Evolutionary conservation across 2,329 filamentous ascomycete genomes (phyloP), one percentile per base, ranked within the genome.

Genomic region (Pyricularia pennisetigena): DNA sequence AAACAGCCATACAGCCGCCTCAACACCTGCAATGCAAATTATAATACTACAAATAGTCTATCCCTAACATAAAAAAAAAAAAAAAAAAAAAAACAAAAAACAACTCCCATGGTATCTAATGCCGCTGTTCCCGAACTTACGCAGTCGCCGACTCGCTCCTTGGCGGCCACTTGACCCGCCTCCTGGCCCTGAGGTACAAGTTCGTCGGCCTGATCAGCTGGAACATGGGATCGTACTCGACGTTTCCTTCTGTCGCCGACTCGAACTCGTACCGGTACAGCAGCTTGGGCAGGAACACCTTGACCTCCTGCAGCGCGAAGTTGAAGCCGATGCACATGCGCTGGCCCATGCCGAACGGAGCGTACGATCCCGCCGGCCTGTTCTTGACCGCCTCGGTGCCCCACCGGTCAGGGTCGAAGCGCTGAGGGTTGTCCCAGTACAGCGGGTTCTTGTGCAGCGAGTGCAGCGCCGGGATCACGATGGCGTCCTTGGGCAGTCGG

Each of bases 261-360:
- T 70, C 75, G 69, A 87, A 89, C 68, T 83, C 78, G 73, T 89
- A 89, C 8, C 86, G 79, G 69, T 82, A 88, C 2, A 89, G 75
- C 54, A 89, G 76, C 77, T 88, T 85, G 1, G 82, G 78, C 70
- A 89, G 57, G 71, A 87, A 82, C 4, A 87, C 79, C 77, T 88
- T 88, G 69, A 88, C 79, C 74, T 89, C 86, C 69, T 83, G 81
- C 7, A 89, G 76, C 0, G 86, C 87, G 74, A 89, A 88, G 75
- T 88, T 89, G 80, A 88, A 88, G 0, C 86, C 87, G 68, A 89
- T 85, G 70, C 87, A 89, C 77, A 82, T 82, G 1, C 87, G 78
- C 0, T 79, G 82, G 0, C 87, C 87, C 0, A 81, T 77, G 0
- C 83, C 86, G 70, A 89, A 90, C 0, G 87, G 87, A 3, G 85